These are phyloP conservation scores for Aspergillus campestris DNA, from an alignment of 495 filamentous ascomycete genomes.

Conservation along the genomic window DNA sequence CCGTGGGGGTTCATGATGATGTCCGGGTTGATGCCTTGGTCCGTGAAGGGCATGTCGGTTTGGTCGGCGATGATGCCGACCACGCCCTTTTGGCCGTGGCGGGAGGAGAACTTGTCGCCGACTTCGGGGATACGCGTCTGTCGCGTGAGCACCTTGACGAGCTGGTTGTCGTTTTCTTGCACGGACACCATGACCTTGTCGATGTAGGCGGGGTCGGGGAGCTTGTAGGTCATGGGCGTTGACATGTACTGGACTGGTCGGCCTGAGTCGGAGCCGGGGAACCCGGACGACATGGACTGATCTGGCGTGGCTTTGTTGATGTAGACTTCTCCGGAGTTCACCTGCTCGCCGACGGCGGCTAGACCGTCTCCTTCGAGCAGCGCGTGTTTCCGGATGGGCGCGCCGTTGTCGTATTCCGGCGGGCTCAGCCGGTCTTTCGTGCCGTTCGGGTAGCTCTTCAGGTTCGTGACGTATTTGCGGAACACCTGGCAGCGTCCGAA, in stretches of 20 bases:
- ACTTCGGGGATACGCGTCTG: slow-evolving; percentile 91
- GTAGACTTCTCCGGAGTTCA: slow-evolving; percentile 69
- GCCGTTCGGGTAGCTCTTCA: slow-evolving; percentile 76
- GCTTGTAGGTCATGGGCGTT: slow-evolving; percentile 69
- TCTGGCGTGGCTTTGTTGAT: slow-evolving; percentile 79
- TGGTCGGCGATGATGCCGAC: slow-evolving; percentile 93
- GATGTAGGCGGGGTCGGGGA: slow-evolving; percentile 76
- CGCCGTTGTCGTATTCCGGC: slow-evolving; percentile 49
- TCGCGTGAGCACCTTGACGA: slow-evolving; percentile 86
- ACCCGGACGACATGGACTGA: slow-evolving; percentile 54
- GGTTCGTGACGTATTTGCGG: slow-evolving; percentile 69
- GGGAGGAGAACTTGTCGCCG: slow-evolving; percentile 96
- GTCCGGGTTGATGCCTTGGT: slow-evolving; percentile 81
- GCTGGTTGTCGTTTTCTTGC: slow-evolving; percentile 68
- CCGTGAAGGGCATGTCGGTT: slow-evolving; percentile 94
- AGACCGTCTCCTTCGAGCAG: slow-evolving; percentile 73
- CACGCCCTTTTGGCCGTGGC: slow-evolving; percentile 97
- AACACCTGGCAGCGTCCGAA: slow-evolving; percentile 97
- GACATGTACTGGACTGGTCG: slow-evolving; percentile 51
- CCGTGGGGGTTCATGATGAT: slow-evolving; percentile 99
- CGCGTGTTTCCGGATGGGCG: slow-evolving; percentile 60
- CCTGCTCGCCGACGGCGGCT: slow-evolving; percentile 68
- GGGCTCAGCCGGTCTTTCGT: slow-evolving; percentile 63
- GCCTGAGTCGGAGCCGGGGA: slow-evolving; percentile 55
- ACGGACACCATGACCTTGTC: slow-evolving; percentile 89